Conservation (phyloP, 2,329 filamentous ascomycete genomes). For the Penicillium sclerotiorum region DNA sequence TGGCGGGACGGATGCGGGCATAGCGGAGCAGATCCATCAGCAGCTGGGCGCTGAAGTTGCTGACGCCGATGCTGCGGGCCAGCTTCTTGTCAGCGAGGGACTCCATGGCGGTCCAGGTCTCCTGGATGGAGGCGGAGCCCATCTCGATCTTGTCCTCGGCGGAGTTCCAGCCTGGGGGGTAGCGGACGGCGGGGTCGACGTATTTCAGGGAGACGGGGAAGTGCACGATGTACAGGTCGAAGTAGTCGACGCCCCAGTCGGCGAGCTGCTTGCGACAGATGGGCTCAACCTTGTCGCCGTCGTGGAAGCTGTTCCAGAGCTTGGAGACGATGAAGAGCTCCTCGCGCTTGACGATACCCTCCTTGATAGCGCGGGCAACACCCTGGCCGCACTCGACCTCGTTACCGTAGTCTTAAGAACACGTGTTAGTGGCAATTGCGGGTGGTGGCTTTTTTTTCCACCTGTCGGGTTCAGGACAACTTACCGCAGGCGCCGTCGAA, state of each 20-base stretch:
- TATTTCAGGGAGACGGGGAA: constrained; percentile 87
- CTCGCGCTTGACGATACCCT: constrained; percentile 77
- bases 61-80: constrained; percentile 74
- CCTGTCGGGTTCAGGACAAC: constrained; percentile 1
- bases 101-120: constrained; percentile 85
- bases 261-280: constrained; percentile 76
- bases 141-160: constrained; percentile 65
- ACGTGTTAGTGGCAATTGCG: too few relatives aligned
- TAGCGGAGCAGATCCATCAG: constrained; percentile 80
- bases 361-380: constrained; percentile 75
- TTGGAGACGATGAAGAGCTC: constrained; percentile 93
- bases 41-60: constrained; percentile 78
- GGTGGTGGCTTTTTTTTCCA: not conserved
- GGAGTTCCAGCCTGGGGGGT: constrained; percentile 75
- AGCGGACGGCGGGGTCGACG: constrained; percentile 75
- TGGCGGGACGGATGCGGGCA: constrained; percentile 71
- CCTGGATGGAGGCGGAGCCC: constrained; percentile 72
- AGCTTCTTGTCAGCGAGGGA: constrained; percentile 68
- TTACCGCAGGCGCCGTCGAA: constrained; percentile 64
- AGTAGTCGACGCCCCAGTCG: constrained; percentile 85
- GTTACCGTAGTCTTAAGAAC: constrained; percentile 73
- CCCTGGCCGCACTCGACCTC: constrained; percentile 77
- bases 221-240: constrained; percentile 87
- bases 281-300: constrained; percentile 72
- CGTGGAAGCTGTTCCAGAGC: constrained; percentile 92